Base-by-base conservation (phyloP, 192 early-diverging fungal species). In the Coemansia aciculifera region DNA sequence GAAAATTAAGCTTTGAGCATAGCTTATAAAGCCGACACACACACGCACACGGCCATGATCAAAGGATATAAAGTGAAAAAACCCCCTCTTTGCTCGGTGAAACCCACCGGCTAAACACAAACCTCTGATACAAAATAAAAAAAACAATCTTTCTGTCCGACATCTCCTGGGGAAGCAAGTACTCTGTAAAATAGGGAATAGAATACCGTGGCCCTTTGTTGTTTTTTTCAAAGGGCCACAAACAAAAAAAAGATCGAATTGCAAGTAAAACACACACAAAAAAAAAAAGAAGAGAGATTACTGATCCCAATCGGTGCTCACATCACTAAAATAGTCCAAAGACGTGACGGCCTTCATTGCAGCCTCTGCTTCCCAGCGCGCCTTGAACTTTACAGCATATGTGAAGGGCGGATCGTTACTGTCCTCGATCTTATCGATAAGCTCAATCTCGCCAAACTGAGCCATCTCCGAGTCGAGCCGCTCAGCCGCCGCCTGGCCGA, bases 341-440 rank as follows among this genome's bases (percentile, higher is more conserved):
- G 73, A 36, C 1, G 51, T 21, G 39, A 73, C 42, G 1, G 59
- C 67, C 61, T 75, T 81, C 44, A 81, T 34, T 0, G 78, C 78
- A 21, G 69, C 69, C 48, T 81, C 78, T 0, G 78, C 78, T 27
- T 81, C 78, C 78, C 78, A 81, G 34, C 78, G 62, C 0, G 73
- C 69, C 66, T 62, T 69, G 43, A 43, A 81, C 46, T 72, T 74
- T 3, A 80, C 78, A 13, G 72, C 15, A 11, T 75, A 80, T 2
- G 78, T 63, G 31, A 80, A 74, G 40, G 78, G 78, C 19, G 78
- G 66, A 5, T 64, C 61, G 2, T 54, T 32, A 0, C 40, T 17
- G 31, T 70, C 60, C 37, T 68, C 75, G 9, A 52, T 38, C 64
- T 74, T 73, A 23, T 68, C 73, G 9, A 81, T 67, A 8, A 24